phyloP scores from a whole-genome alignment of 2,329 filamentous ascomycete species.

The Blastomyces parvus region DNA sequence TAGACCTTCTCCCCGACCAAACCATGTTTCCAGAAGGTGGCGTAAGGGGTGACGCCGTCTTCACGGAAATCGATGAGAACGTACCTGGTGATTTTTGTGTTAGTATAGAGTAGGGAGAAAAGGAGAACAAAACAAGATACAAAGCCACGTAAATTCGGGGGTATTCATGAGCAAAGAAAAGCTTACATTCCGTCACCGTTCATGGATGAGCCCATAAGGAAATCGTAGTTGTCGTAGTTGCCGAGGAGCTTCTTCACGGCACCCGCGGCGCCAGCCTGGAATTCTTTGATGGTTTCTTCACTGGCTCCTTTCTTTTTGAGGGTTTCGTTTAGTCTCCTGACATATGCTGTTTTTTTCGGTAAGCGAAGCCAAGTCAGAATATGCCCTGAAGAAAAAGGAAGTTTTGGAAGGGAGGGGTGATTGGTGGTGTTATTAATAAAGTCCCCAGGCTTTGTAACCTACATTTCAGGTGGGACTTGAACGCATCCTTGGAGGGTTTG shows the following conservation, averaged over 20 bases:
- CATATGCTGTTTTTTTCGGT: conserved; percentile 55
- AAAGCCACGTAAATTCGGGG: neutral
- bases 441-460: conserved; percentile 22
- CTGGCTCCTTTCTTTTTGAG: conserved; percentile 55
- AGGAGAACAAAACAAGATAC: neutral
- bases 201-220: conserved; percentile 87
- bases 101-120: neutral
- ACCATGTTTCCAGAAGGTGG: conserved; percentile 93
- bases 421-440: neutral
- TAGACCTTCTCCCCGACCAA: conserved; percentile 87
- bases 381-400: conserved; percentile 10
- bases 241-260: conserved; percentile 77
- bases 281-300: conserved; percentile 61
- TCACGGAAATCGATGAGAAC: conserved; percentile 96
- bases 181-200: conserved; percentile 86
- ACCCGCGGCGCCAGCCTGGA: conserved; percentile 63
- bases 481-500: conserved; percentile 67
- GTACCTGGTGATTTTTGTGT: conserved; percentile 46
- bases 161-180: conserved; percentile 20
- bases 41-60: conserved; percentile 82
- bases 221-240: conserved; percentile 95
- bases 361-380: conserved; percentile 3
- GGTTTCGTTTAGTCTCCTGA: conserved; percentile 73
- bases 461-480: conserved; percentile 79
- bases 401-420: neutral